A percentile compares a stretch with the other conserved stretches of the same genome.
Evolutionary conservation across 2,329 filamentous ascomycete species (phyloP).

Genomic region (Fusarium fujikuroi): DNA sequence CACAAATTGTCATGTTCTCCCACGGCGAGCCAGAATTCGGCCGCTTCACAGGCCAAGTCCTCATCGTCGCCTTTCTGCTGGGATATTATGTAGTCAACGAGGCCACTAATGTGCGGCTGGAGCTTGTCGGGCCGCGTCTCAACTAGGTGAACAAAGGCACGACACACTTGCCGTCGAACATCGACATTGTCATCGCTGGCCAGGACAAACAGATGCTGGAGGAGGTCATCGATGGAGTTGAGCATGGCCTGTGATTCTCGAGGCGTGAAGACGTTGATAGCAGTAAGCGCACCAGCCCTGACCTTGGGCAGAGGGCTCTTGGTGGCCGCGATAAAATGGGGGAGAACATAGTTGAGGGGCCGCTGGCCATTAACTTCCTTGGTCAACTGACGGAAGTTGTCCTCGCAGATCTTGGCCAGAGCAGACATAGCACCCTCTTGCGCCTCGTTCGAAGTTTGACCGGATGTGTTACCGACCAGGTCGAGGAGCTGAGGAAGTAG

Average conservation of each 20-base stretch:
- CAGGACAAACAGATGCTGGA: conserved; percentile 84
- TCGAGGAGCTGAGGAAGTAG: conserved; percentile 84
- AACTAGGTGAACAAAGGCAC: conserved; percentile 90
- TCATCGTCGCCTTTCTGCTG: conserved; percentile 91
- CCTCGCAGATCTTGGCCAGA: conserved; percentile 94
- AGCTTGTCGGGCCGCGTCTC: conserved; percentile 92
- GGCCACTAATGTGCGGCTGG: conserved; percentile 83
- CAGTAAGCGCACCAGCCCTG: conserved; percentile 79
- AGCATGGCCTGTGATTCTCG: conserved; percentile 85
- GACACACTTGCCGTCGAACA: conserved; percentile 91
- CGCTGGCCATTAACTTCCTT: conserved; percentile 88
- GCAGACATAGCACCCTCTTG: conserved; percentile 96
- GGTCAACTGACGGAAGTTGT: conserved; percentile 88
- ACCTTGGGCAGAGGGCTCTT: conserved; percentile 80
- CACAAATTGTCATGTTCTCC: conserved; percentile 88
- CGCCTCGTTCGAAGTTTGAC: conserved; percentile 74
- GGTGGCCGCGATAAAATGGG: conserved; percentile 89
- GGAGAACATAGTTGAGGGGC: conserved; percentile 87
- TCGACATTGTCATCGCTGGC: conserved; percentile 81
- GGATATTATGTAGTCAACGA: conserved; percentile 92
- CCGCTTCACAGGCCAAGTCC: conserved; percentile 91
- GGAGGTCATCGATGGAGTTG: conserved; percentile 80
- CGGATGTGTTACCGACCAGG: conserved; percentile 78
- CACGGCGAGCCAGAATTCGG: conserved; percentile 96
- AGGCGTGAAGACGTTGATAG: conserved; percentile 92